Conservation (phyloP, 306 rosid species). For the Dryas alaskensis region DNA sequence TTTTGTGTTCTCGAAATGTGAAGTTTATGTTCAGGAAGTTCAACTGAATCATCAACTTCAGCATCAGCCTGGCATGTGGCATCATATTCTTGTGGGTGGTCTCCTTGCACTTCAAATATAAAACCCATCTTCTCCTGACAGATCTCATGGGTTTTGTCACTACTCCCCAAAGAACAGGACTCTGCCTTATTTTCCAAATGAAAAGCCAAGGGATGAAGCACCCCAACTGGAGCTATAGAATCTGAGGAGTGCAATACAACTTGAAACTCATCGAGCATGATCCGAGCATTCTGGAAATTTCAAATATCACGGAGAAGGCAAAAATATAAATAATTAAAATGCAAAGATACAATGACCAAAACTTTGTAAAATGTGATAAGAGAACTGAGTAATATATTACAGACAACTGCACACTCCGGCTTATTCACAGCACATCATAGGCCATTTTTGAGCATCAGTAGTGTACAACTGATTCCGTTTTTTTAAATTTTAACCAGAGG, state of each 20-base stretch:
- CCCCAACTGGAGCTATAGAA: constrained; percentile 86
- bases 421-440: background rate
- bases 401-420: background rate
- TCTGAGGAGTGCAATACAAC: constrained; percentile 81
- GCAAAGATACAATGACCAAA: constrained; percentile 17
- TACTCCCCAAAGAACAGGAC: constrained; percentile 26
- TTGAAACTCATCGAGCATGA: constrained; percentile 74
- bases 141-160: constrained; percentile 33
- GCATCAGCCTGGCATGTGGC: constrained; percentile 40
- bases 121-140: constrained; percentile 42
- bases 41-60: constrained; percentile 29
- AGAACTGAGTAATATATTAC: background rate
- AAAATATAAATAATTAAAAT: background rate
- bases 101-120: constrained; percentile 65
- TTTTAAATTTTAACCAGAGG: background rate
- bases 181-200: constrained; percentile 78
- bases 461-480: background rate
- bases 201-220: constrained; percentile 81
- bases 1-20: constrained; percentile 64
- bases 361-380: background rate
- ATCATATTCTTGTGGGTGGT: constrained; percentile 40
- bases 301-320: constrained; percentile 17
- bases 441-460: background rate
- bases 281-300: constrained; percentile 67
- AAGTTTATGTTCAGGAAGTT: constrained; percentile 46